These are phyloP conservation scores for Cyclotella sp. DNA, from an alignment of 108 stramenopile genomes.

Conservation along the genomic window DNA sequence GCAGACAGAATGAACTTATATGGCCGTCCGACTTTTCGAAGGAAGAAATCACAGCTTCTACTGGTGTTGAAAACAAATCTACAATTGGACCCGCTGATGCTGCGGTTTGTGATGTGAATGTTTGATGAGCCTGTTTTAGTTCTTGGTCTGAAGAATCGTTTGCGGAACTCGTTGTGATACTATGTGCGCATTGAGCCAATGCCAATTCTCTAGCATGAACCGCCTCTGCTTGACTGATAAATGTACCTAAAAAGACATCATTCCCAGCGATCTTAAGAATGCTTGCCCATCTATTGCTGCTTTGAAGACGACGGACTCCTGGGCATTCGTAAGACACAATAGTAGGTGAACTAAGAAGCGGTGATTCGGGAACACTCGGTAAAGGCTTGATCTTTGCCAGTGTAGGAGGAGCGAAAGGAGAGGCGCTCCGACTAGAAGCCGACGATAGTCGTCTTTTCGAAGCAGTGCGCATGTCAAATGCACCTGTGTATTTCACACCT, in stretches of 20 bases:
- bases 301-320: slow-evolving; percentile 18
- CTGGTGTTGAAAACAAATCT: slow-evolving; percentile 18
- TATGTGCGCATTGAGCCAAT: slow-evolving; percentile 1
- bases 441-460: background rate
- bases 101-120: background rate
- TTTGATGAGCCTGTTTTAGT: background rate
- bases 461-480: background rate
- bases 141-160: background rate
- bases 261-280: slow-evolving; percentile 23
- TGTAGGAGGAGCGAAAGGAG: slow-evolving; percentile 8
- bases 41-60: slow-evolving; percentile 31
- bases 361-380: background rate
- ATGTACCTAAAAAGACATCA: slow-evolving; percentile 32
- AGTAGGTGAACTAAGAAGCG: background rate
- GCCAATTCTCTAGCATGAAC: slow-evolving; percentile 12
- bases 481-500: slow-evolving; percentile 22
- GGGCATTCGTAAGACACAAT: background rate
- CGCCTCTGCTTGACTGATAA: slow-evolving; percentile 32
- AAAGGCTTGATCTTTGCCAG: background rate
- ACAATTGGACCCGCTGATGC: slow-evolving; percentile 12
- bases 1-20: slow-evolving; percentile 6
- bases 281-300: slow-evolving; percentile 29
- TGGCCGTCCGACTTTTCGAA: slow-evolving; percentile 14
- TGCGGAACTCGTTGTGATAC: background rate
- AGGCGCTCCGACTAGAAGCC: background rate